These are phyloP conservation scores for Leptographium radiaticola DNA, from an alignment of 2,329 filamentous ascomycete genomes.

Conservation along the genomic window DNA sequence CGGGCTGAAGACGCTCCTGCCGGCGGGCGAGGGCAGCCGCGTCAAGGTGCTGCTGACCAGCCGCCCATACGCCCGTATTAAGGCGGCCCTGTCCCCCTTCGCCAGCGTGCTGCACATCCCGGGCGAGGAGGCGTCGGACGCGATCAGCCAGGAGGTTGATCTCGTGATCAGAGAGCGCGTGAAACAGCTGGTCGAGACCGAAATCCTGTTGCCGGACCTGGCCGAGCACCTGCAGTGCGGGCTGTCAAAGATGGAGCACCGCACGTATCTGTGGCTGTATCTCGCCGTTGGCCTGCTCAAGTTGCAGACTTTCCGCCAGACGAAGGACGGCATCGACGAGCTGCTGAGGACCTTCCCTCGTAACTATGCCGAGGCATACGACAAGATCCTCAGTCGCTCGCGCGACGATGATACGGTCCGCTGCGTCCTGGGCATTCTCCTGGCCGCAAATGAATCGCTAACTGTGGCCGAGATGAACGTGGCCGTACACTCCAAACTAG, in stretches of 20 bases:
- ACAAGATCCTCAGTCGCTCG: neutral
- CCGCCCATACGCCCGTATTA: neutral
- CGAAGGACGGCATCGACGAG: neutral
- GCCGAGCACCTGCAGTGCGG: neutral
- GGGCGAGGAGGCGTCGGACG: neutral
- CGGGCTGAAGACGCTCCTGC: neutral
- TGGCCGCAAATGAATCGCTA: neutral
- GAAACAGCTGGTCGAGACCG: neutral
- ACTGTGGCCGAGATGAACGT: neutral
- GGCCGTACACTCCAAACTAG: neutral
- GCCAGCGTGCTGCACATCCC: neutral
- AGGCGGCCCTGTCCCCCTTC: too few species aligned
- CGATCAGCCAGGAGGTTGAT: neutral
- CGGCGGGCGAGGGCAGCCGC: neutral
- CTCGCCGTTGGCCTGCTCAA: neutral
- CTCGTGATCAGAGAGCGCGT: neutral
- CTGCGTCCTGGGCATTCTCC: neutral
- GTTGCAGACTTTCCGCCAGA: neutral
- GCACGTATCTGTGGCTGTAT: neutral
- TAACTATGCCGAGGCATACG: neutral
- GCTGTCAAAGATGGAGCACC: neutral
- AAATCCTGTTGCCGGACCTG: neutral
- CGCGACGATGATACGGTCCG: neutral
- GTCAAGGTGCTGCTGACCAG: neutral
- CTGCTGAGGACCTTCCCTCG: neutral